Conservation (phyloP, 176 grass and related monocot species). For the Oryza longistaminata region DNA sequence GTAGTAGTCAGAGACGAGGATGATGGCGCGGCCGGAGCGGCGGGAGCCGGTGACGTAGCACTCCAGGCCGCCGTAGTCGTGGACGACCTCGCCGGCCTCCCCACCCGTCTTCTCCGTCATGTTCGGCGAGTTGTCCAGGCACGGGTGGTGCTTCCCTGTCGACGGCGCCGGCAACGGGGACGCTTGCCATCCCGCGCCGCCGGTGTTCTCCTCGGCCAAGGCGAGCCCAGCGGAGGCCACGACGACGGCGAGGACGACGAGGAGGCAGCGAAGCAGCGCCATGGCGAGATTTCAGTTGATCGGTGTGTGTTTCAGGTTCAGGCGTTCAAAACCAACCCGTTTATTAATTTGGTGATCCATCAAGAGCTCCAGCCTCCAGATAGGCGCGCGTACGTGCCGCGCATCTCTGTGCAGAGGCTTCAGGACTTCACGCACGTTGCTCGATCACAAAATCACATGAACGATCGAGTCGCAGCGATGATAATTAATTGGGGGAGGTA, state of each 20-base stretch:
- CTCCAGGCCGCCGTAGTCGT: conserved; percentile 47
- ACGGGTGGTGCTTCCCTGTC: conserved; percentile 19
- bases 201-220: background rate
- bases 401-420: too few relatives aligned
- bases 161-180: background rate
- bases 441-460: too few relatives aligned
- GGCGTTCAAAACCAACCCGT: background rate
- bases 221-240: background rate
- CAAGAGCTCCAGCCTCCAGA: too few relatives aligned
- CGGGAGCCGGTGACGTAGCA: conserved; percentile 41
- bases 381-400: too few relatives aligned
- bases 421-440: too few relatives aligned
- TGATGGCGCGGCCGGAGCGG: conserved; percentile 34
- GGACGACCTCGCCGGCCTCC: conserved; percentile 47
- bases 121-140: conserved; percentile 60
- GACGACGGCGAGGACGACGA: background rate
- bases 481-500: too few relatives aligned
- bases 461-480: too few relatives aligned
- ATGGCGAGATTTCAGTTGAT: background rate
- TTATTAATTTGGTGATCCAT: background rate
- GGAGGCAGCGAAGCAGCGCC: background rate
- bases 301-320: background rate
- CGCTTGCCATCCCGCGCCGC: too few relatives aligned
- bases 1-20: conserved; percentile 65
- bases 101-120: conserved; percentile 20